phyloP scores from a whole-genome alignment of 2,329 filamentous ascomycete species.

The Aspergillus sojae region DNA sequence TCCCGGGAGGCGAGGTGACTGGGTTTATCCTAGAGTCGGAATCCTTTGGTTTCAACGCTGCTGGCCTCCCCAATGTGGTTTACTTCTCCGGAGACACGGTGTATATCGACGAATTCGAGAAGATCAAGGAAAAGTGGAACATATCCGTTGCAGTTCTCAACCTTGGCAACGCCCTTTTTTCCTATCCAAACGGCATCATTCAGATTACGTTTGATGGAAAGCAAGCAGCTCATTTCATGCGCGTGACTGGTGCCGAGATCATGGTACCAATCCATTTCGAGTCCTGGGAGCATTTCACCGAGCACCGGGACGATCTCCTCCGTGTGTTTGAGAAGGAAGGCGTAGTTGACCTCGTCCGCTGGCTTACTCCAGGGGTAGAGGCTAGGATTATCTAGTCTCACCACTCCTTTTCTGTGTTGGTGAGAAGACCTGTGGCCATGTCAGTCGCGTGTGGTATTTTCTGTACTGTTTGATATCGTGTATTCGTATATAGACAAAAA shows the following conservation, averaged over 20 bases:
- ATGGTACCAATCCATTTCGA: constrained; percentile 55
- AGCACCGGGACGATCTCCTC: constrained; percentile 30
- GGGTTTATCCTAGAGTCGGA: constrained; percentile 48
- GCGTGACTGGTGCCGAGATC: constrained; percentile 43
- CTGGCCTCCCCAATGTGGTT: constrained; percentile 49
- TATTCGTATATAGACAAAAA: background rate
- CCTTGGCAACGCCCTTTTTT: constrained; percentile 37
- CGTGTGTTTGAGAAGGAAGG: background rate
- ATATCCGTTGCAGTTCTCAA: constrained; percentile 47
- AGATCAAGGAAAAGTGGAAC: constrained; percentile 41
- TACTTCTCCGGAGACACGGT: constrained; percentile 56
- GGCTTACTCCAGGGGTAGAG: background rate
- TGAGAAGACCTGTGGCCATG: background rate
- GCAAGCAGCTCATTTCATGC: constrained; percentile 43
- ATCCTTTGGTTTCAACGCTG: constrained; percentile 39
- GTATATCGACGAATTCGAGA: constrained; percentile 45
- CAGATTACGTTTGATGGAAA: constrained; percentile 52
- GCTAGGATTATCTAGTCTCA: background rate
- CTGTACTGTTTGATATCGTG: background rate
- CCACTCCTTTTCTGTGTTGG: background rate
- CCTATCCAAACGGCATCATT: constrained; percentile 31
- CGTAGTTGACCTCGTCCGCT: background rate
- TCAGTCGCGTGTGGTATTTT: background rate
- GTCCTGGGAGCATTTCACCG: constrained; percentile 49
- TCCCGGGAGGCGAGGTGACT: constrained; percentile 49